These are phyloP conservation scores for Dichotomocladium elegans DNA, from an alignment of 371 early-diverging fungal genomes.

Conservation along the genomic window DNA sequence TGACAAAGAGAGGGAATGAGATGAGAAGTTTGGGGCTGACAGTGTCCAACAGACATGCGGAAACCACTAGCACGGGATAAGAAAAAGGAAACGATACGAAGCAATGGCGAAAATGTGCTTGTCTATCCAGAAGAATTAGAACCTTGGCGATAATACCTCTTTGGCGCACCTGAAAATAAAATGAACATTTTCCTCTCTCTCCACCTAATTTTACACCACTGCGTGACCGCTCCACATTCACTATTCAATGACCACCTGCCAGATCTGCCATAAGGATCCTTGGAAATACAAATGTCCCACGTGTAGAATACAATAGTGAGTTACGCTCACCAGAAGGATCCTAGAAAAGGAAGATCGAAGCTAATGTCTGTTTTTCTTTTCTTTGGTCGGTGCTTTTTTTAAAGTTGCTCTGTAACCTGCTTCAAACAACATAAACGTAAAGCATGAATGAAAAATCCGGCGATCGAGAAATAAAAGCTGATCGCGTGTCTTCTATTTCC, in stretches of 20 bases:
- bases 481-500: neutral
- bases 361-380: neutral
- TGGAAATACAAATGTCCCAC: slow-evolving; percentile 43
- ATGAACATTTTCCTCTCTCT: neutral
- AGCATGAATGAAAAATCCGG: no score
- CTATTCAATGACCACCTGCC: neutral
- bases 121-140: slow-evolving; percentile 59
- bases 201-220: neutral
- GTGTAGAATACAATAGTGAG: slow-evolving; percentile 36
- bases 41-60: slow-evolving; percentile 71
- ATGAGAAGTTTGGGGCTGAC: neutral
- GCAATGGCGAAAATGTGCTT: slow-evolving; percentile 57
- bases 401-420: slow-evolving; percentile 36
- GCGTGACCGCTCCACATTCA: neutral
- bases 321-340: no score
- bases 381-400: neutral
- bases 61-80: slow-evolving; percentile 81
- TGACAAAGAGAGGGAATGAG: neutral
- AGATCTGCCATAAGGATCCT: slow-evolving; percentile 23
- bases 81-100: slow-evolving; percentile 59
- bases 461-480: neutral
- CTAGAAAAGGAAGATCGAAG: no score
- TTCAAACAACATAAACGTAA: slow-evolving; percentile 43
- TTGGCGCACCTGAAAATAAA: neutral
- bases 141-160: slow-evolving; percentile 33